Evolutionary conservation across 768 basidiomycete species (phyloP), one percentile per base, ranked within the genome.

Genomic region (Russula virescens): DNA sequence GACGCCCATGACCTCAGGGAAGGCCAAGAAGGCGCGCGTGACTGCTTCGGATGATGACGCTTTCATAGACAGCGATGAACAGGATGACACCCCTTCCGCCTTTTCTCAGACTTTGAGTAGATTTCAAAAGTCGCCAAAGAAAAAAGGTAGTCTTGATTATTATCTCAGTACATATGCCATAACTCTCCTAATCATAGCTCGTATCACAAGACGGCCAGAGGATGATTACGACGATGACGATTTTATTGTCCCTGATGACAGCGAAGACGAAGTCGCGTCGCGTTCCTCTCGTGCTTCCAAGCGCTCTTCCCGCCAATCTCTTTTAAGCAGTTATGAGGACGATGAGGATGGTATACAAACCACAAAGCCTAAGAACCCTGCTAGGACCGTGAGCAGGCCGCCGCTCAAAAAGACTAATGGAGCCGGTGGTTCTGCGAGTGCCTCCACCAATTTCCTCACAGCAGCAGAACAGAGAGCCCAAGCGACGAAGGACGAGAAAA

Each of bases 401-500:
- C 47, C 73, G 18, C 64, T 71, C 19, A 73, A 71, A 66, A 76
- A 72, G 40, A 69, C 73, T 6, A 65, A 67, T n/a, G 58, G 73
- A 19, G 68, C 71, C 28, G 72, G 72, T 18, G 45, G 55, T 47
- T 16, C 48, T 16, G 57, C 55, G 26, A 69, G 71, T 48, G 62
- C 75, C 26, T 71, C 57, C 5, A 71, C 73, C 46, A 72, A 74
- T 10, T 91, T 95, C 75, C 77, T 94, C 60, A 96, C 94, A 18
- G 86, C 86, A 8, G 94, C 95, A 2, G 94, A 95, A 71, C 81
- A 81, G 66, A 81, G 88, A 7, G 80, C 84, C 51, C 82, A 86
- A 69, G 82, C 84, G 42, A 88, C 86, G 72, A 96, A 93, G 72
- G 83, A 84, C 16, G 86, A 88, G 60, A 95, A 96, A 77, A 87